Conservation (phyloP, 1,139 yeast genomes). For the Diutina mesorugosa region DNA sequence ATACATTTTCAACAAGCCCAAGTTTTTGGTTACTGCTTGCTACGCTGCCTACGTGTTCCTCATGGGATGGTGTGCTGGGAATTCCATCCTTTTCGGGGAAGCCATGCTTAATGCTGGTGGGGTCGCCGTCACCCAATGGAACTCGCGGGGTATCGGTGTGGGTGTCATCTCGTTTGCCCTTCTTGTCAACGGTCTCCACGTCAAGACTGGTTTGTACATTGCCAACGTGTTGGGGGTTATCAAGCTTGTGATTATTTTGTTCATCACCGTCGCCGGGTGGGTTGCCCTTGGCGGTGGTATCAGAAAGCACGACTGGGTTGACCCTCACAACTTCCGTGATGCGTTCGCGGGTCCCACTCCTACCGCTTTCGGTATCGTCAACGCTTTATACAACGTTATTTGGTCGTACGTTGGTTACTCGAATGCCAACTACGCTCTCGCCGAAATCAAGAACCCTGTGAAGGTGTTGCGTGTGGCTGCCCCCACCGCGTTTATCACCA, state of each 20-base stretch:
- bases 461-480: constrained; percentile 31
- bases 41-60: constrained; percentile 66
- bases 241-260: constrained; percentile 53
- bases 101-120: constrained; percentile 58
- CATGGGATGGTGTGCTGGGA: constrained; percentile 81
- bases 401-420: constrained; percentile 72
- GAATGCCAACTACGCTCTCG: constrained; percentile 72
- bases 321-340: constrained; percentile 47
- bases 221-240: constrained; percentile 62
- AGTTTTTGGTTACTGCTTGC: constrained; percentile 57
- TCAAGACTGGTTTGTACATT: constrained; percentile 52
- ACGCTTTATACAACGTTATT: constrained; percentile 66
- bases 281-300: constrained; percentile 68
- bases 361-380: constrained; percentile 67
- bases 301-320: constrained; percentile 30
- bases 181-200: constrained; percentile 46
- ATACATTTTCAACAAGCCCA: constrained; percentile 56
- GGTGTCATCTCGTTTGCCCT: constrained; percentile 67
- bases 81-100: constrained; percentile 40
- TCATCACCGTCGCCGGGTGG: constrained; percentile 70
- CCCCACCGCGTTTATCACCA: constrained; percentile 39
- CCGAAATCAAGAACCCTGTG: constrained; percentile 52
- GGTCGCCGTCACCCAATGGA: constrained; percentile 56
- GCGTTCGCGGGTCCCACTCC: constrained; percentile 50
- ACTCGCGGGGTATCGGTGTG: constrained; percentile 61